Evolutionary conservation across 2,329 filamentous ascomycete genomes (phyloP).

Genomic region (Triangularia verruculosa): DNA sequence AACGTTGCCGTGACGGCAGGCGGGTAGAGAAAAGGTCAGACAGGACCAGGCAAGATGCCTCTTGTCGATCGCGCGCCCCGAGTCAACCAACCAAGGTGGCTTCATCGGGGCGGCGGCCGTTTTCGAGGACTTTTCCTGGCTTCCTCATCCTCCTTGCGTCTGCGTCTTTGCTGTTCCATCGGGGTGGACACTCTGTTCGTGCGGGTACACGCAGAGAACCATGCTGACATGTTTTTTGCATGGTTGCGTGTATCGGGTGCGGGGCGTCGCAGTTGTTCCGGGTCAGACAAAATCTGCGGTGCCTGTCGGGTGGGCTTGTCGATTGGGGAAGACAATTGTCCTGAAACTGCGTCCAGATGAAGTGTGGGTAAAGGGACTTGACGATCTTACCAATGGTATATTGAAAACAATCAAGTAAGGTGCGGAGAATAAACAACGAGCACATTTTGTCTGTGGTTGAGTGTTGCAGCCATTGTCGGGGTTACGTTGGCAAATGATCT

Average conservation of each 20-base stretch:
- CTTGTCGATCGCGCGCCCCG: neutral
- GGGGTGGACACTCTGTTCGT: neutral
- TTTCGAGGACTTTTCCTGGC: neutral
- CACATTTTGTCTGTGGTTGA: too few relatives aligned
- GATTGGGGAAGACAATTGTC: slow-evolving; percentile 5
- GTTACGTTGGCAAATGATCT: neutral
- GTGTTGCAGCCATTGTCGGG: neutral
- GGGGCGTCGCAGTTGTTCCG: neutral
- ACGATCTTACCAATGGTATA: neutral
- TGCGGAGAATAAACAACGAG: too few relatives aligned
- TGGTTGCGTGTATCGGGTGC: slow-evolving; percentile 1
- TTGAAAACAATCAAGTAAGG: neutral
- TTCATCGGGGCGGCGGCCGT: neutral
- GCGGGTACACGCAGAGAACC: neutral
- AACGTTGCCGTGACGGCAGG: neutral
- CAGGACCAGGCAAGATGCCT: neutral
- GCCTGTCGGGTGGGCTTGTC: neutral
- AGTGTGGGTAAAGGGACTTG: slow-evolving; percentile 2
- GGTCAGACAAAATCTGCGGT: neutral
- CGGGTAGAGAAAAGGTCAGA: neutral
- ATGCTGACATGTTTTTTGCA: neutral
- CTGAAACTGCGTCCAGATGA: slow-evolving; percentile 8
- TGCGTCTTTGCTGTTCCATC: neutral
- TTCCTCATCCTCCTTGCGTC: neutral
- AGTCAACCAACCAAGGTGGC: neutral